Evolutionary conservation across 2,329 filamentous ascomycete genomes (phyloP), one percentile per base, ranked within the genome.

Genomic region (Fusarium falciforme): DNA sequence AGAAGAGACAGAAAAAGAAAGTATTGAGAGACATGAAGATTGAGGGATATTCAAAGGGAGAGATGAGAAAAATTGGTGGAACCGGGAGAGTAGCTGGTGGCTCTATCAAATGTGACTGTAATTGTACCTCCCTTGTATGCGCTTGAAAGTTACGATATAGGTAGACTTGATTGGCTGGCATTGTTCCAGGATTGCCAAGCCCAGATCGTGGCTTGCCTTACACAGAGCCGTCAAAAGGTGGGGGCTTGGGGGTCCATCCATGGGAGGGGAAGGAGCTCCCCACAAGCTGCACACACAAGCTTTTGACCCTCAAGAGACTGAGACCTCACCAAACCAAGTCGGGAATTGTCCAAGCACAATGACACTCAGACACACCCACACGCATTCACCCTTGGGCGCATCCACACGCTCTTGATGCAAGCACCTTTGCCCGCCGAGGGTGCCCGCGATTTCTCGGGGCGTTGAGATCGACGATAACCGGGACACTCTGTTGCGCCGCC

Each of bases 391-490:
- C 55, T 59, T 36, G 29, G 35, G 52, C 31, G 31, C 29, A 36
- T 36, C 52, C 52, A 57, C 52, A 57, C 52, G 11, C 58, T 29
- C 27, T 40, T 16, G n/a, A 42, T 31, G 20, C 36, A 33, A 31
- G 47, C 27, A 52, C 25, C 47, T 52, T 52, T 52, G 47, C 47
- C 47, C 47, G 47, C 17, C 17, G 47, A 27, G 52, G 31, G 8
- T 36, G 59, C 31, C 59, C 59, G 59, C 42, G 42, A 62, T 62
- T 62, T 36, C 17, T 62, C 59, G 59, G 59, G 59, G 59, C 59
- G 59, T 52, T 62, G 14, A 52, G 59, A 62, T 62, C 59, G 42
- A 52, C 59, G 44, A 62, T 49, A 52, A 22, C 17, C 42, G 38
- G 36, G 27, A 60, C 38, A 59, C 25, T 38, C 31, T n/a, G 55